A percentile compares a stretch with the other conserved stretches of the same genome.
Evolutionary conservation across 805 yeast species (phyloP).

Genomic region (Starmera pachycereana): DNA sequence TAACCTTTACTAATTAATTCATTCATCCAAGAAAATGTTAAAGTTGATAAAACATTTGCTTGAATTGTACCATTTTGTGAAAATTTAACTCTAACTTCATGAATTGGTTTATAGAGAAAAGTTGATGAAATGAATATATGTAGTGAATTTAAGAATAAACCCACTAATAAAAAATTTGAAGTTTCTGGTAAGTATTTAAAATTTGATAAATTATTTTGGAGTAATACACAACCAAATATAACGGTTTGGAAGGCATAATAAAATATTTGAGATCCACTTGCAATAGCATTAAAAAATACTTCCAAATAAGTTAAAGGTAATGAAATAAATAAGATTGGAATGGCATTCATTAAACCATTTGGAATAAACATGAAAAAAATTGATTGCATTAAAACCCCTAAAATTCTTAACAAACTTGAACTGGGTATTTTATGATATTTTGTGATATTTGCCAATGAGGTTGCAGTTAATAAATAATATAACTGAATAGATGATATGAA

Average conservation of each 20-base stretch:
- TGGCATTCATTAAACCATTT: conserved; percentile 5
- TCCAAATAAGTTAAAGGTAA: conserved; percentile 37
- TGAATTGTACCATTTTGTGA: conserved; percentile 33
- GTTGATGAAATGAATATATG: conserved; percentile 22
- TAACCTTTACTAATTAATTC: conserved; percentile 74
- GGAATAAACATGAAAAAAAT: conserved; percentile 1
- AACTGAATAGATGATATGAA: conserved; percentile 12
- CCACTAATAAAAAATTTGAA: conserved; percentile 12
- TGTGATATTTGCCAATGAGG: conserved; percentile 3
- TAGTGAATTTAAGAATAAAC: conserved; percentile 15
- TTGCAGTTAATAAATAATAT: not conserved
- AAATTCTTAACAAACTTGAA: conserved; percentile 5
- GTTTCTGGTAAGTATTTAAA: conserved; percentile 5
- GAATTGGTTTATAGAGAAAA: conserved; percentile 26
- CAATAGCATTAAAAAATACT: conserved; percentile 30
- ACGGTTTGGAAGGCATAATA: conserved; percentile 59
- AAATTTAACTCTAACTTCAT: conserved; percentile 28
- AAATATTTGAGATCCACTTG: conserved; percentile 60
- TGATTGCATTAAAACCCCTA: conserved; percentile 3
- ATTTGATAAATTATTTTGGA: conserved; percentile 26
- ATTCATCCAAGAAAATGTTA: conserved; percentile 90
- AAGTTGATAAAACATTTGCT: conserved; percentile 63
- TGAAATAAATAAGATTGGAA: conserved; percentile 17
- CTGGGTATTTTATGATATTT: conserved; percentile 9
- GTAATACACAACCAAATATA: conserved; percentile 33